A percentile compares a stretch with the other conserved stretches of the same genome.
Conservation (phyloP, 208 protist species). For the Wallacemonas sp. region DNA sequence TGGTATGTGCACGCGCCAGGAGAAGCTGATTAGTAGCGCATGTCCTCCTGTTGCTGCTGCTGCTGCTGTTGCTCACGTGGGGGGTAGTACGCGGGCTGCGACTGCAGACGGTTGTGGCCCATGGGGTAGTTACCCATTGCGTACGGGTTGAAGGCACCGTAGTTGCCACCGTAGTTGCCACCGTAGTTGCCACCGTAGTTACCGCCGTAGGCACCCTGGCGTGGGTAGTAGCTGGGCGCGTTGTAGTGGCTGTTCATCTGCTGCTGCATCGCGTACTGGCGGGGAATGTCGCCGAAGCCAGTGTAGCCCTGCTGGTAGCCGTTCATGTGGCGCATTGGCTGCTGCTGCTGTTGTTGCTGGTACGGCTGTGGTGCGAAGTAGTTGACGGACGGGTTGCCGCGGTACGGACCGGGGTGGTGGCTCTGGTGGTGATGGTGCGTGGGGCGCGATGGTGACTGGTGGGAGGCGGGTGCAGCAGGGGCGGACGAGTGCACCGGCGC, state of each 20-base stretch:
- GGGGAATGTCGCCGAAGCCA: slow-evolving; percentile 12
- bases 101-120: slow-evolving; percentile 35
- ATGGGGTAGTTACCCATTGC: slow-evolving; percentile 6
- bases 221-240: slow-evolving; percentile 27
- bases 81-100: slow-evolving; percentile 49
- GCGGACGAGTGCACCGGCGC: slow-evolving; percentile 4
- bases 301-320: slow-evolving; percentile 3
- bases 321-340: not conserved
- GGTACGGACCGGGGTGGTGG: slow-evolving; percentile 11
- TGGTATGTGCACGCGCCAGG: not conserved
- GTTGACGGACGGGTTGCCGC: slow-evolving; percentile 15
- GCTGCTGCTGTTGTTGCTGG: no score
- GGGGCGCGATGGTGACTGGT: slow-evolving; percentile 6
- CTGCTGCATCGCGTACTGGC: slow-evolving; percentile 19
- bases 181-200: slow-evolving; percentile 16
- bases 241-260: slow-evolving; percentile 34
- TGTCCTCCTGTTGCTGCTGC: no score
- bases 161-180: not conserved
- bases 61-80: slow-evolving; percentile 23
- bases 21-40: slow-evolving; percentile 20
- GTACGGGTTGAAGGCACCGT: slow-evolving; percentile 9
- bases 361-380: slow-evolving; percentile 21
- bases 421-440: slow-evolving; percentile 25
- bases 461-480: slow-evolving; percentile 2
- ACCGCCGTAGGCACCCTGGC: slow-evolving; percentile 20